Conservation (phyloP, 768 basidiomycete species). For the Leucocoprinus leucothites region DNA sequence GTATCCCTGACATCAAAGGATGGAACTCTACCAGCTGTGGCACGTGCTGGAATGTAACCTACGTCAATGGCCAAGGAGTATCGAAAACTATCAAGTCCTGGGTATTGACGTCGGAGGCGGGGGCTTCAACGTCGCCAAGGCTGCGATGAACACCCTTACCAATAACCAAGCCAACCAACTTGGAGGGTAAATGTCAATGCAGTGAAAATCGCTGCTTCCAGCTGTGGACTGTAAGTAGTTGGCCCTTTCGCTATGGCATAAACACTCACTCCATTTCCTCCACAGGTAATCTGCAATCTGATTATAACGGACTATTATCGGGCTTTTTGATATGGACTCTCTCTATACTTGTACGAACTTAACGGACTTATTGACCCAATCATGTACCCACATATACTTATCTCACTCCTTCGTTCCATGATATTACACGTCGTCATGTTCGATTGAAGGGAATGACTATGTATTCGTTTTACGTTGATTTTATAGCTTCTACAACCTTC, state of each 20-base stretch:
- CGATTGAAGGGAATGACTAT: too few species aligned
- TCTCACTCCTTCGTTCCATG: too few species aligned
- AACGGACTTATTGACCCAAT: too few species aligned
- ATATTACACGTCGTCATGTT: too few species aligned
- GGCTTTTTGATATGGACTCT: background rate
- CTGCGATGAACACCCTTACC: slow-evolving; percentile 55
- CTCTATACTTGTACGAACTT: too few species aligned
- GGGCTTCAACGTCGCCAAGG: slow-evolving; percentile 44
- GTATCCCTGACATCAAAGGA: slow-evolving; percentile 43
- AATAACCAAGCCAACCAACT: slow-evolving; percentile 39
- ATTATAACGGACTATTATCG: background rate
- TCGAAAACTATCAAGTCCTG: slow-evolving; percentile 42
- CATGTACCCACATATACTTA: too few species aligned
- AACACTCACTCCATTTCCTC: background rate
- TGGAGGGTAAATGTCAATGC: too few species aligned
- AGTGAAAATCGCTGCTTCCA: too few species aligned
- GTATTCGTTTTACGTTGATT: background rate
- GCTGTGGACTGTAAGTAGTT: slow-evolving; percentile 43
- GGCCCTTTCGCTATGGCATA: background rate
- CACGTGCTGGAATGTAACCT: slow-evolving; percentile 62
- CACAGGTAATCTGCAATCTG: too few species aligned
- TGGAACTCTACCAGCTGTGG: slow-evolving; percentile 55
- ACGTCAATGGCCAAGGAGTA: slow-evolving; percentile 19
- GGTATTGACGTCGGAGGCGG: slow-evolving; percentile 49
- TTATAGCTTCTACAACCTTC: too few species aligned